Evolutionary conservation across 2,329 filamentous ascomycete genomes (phyloP), one percentile per base, ranked within the genome.

Genomic region (Cladorrhinum sp.): DNA sequence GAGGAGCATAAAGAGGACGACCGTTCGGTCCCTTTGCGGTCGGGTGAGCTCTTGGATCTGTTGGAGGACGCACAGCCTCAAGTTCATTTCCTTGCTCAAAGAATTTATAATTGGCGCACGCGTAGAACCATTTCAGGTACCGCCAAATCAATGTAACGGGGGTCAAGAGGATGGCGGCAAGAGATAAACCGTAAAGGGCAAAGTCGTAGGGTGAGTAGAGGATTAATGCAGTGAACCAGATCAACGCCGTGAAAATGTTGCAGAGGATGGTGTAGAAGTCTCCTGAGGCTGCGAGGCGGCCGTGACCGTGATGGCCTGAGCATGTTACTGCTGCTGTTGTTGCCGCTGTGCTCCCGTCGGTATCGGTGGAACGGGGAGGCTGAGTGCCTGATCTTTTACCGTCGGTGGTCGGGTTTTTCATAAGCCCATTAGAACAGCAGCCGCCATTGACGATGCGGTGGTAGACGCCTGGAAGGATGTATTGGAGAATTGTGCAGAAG

Each of bases 191-290:
- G 20, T 16, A 16, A 7, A 23, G 4, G n/a, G n/a, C 29, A 10
- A 54, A 10, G 8, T 45, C 52, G 32, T 9, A 8, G 8, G 52
- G 32, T 16, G 52, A 24, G 6, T 23, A 45, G 36, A 67, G 49
- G 27, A 68, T 1, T 10, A 69, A 59, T n/a, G 66, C 22, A 41
- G 57, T 20, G 22, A 69, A 24, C 68, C 68, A 70, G 36, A 58
- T 5, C 27, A 66, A 20, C 2, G 65, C 48, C 9, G 68, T 70
- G 45, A 67, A 58, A 18, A 67, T 6, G 53, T 62, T 62, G 64
- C 68, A 70, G 57, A 62, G 1, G 38, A 55, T 50, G 9, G 62
- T 53, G 54, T 54, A 60, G 3, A 54, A 16, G 20, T 24, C 18
- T 9, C 49, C 25, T 12, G 36, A 54, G 50, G 63, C 48, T 2